Evolutionary conservation across 179 eudicot species (phyloP).

Genomic region (Beta macrorhiza): DNA sequence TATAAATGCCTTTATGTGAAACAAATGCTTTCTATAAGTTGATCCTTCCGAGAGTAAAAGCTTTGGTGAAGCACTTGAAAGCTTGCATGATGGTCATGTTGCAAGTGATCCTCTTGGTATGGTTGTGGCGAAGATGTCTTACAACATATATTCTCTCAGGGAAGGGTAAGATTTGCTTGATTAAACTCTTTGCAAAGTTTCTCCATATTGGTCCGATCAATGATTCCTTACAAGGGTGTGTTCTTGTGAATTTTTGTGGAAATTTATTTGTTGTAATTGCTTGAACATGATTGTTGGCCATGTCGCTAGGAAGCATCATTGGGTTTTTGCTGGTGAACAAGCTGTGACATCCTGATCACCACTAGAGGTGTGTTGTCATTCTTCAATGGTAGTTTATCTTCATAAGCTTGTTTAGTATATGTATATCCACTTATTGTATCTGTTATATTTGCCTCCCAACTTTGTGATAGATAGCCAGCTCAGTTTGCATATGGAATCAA

Average conservation of each 20-base stretch:
- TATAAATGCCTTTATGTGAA: conserved; percentile 11
- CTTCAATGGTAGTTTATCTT: conserved; percentile 3
- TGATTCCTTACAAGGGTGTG: no score
- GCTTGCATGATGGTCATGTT: no score
- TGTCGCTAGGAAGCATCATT: conserved; percentile 83
- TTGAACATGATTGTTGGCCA: conserved; percentile 68
- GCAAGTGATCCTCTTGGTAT: no score
- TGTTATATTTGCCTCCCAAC: conserved; percentile 39
- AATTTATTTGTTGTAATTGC: background rate
- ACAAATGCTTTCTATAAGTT: conserved; percentile 59
- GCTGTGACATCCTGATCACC: conserved; percentile 36
- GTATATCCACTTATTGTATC: conserved; percentile 8
- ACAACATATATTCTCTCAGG: no score
- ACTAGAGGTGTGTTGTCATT: conserved; percentile 50
- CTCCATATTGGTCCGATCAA: no score
- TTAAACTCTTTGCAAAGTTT: no score
- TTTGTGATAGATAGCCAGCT: conserved; percentile 59
- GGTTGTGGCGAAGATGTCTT: no score
- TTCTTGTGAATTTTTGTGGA: no score
- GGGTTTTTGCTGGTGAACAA: conserved; percentile 57
- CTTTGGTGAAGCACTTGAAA: no score
- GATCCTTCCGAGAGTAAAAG: no score
- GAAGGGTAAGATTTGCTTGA: no score
- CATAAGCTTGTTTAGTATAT: background rate
- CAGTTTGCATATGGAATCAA: conserved; percentile 77